phyloP scores from a whole-genome alignment of 1,284 basidiomycete species.

The Puccinia novopanici region DNA sequence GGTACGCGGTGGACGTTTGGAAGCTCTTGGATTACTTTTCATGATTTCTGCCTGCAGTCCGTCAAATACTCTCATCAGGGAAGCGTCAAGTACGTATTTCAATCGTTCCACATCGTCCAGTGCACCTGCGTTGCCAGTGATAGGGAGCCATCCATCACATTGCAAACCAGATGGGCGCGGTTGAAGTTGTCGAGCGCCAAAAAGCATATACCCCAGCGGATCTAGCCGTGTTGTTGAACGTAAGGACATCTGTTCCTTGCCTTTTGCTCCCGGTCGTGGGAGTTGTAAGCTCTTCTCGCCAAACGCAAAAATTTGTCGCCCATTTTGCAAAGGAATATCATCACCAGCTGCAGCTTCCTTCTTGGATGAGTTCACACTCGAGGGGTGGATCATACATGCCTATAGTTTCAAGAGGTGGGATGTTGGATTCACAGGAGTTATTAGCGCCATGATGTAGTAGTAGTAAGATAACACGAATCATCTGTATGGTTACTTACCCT shows the following conservation, averaged over 20 bases:
- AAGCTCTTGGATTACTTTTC: constrained; percentile 15
- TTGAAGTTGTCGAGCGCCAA: constrained; percentile 77
- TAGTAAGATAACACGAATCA: background rate
- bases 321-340: constrained; percentile 53
- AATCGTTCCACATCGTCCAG: constrained; percentile 83
- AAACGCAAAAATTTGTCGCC: constrained; percentile 79
- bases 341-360: constrained; percentile 49
- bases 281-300: constrained; percentile 68
- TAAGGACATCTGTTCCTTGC: constrained; percentile 47
- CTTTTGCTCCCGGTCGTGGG: constrained; percentile 44
- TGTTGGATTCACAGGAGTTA: background rate
- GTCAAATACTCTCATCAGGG: constrained; percentile 88
- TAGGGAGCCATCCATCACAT: constrained; percentile 88
- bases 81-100: constrained; percentile 77
- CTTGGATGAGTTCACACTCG: constrained; percentile 49
- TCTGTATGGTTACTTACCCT: constrained; percentile 66
- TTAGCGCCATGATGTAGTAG: background rate
- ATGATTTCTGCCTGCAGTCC: constrained; percentile 64
- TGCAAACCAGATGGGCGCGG: constrained; percentile 63
- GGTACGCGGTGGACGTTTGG: background rate
- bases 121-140: constrained; percentile 73
- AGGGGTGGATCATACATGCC: constrained; percentile 46
- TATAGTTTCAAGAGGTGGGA: background rate
- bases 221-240: constrained; percentile 67
- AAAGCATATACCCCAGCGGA: constrained; percentile 86